Base-by-base conservation (phyloP, 306 rosid species). In the Rubus idaeus region DNA sequence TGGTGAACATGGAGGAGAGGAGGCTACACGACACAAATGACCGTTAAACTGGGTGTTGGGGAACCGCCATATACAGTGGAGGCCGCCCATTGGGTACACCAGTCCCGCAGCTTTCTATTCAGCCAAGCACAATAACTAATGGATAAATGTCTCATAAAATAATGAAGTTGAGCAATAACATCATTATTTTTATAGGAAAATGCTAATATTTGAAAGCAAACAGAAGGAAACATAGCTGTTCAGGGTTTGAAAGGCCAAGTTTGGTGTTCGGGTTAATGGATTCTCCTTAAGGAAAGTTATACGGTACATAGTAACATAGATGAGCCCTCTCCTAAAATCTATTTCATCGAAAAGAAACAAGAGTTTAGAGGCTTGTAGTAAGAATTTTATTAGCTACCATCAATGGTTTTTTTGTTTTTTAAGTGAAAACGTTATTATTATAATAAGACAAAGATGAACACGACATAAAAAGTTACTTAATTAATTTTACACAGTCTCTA, bases 71-170 rank as follows among this genome's bases (percentile, higher is more conserved):
- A 80, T 26, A 68, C 80, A 80, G 75, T 84, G 84, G 77, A 82
- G 47, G 77, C 87, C 82, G 71, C 64, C 85, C 96, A 91, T 88
- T 80, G 45, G 83, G 75, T 52, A 16, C 39, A 42, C 49, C 73
- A 69, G 58, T 39, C 66, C 46, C 68, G 23, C 47, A 70, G 58
- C 58, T 17, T 6, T 18, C 58, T 46, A 52, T 46, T 26, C 69
- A 26, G 68, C 40, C 77, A 51, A 45, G 23, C 30, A 58, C 57
- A 10, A 60, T 17, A n/a, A 8, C 61, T 20, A 44, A 72, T 14
- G 75, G 78, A 77, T 77, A 72, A 70, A 10, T 39, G 21, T 17
- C 6, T 63, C 4, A 44, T 9, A 21, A 57, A 44, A 26, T 44
- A 74, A 44, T 13, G 8, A 5, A 72, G 26, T 23, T 39, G 10